Percentiles rank a stretch among this genome's conserved stretches.
phyloP scores from a whole-genome alignment of 148 eudicot species.

The Diospyros lotus region DNA sequence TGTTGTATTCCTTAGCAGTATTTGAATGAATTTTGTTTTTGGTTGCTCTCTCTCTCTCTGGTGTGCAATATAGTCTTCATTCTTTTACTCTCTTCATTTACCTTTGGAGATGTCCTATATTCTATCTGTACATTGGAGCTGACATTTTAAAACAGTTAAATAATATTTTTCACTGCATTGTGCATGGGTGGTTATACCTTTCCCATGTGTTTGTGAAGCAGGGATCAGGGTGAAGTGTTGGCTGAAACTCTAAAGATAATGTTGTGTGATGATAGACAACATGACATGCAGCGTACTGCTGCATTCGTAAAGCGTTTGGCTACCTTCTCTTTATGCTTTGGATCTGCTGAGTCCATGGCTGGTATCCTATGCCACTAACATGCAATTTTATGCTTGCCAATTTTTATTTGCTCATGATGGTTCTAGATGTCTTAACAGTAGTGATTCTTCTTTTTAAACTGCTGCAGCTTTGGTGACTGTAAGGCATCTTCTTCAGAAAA shows the following conservation, averaged over 20 bases:
- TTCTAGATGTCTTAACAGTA: neutral
- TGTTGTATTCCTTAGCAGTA: no score
- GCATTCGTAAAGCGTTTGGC: constrained; percentile 93
- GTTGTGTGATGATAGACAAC: constrained; percentile 94
- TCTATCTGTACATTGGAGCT: neutral
- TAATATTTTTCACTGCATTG: neutral
- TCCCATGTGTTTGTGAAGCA: constrained; percentile 21
- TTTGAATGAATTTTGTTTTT: no score
- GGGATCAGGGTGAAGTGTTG: constrained; percentile 81
- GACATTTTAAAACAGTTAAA: neutral
- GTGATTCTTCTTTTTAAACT: neutral
- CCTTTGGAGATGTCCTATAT: neutral
- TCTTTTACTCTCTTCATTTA: neutral
- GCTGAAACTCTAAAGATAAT: constrained; percentile 95
- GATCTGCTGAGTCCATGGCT: constrained; percentile 90
- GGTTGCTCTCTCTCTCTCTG: no score
- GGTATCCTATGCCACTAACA: constrained; percentile 32
- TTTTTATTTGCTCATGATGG: neutral
- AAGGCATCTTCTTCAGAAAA: constrained; percentile 81
- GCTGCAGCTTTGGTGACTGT: constrained; percentile 87
- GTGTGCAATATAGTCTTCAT: no score
- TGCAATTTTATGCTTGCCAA: neutral
- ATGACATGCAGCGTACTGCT: constrained; percentile 98
- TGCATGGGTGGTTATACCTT: neutral
- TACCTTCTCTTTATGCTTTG: constrained; percentile 70